Evolutionary conservation across 768 basidiomycete genomes (phyloP), one percentile per base, ranked within the genome.

Genomic region (Pholiota molesta): DNA sequence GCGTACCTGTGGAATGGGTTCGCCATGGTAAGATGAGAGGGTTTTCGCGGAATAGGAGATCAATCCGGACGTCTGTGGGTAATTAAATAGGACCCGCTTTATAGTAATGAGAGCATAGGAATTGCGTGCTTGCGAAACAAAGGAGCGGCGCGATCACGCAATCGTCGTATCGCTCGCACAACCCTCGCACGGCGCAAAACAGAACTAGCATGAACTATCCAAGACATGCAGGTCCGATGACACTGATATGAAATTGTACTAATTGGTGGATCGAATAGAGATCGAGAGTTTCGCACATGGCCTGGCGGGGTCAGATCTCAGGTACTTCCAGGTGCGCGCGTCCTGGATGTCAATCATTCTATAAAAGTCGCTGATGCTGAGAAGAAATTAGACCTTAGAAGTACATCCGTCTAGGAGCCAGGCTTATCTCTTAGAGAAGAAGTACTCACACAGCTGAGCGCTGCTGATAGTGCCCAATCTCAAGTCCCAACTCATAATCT

Each of bases 1-100:
- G 16, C 71, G 55, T 45, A 77, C 78, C 73, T 77, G 73, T 78
- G 73, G 73, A 78, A 78, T 58, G 72, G 70, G 57, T 68, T 71
- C 62, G 76, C 70, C 77, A 76, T 77, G 47, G 61, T 65, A 37
- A 23, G 9, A 21, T 28, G 33, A 55, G 23, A 55, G n/a, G 26
- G 54, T 52, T 35, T 59, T 52, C n/a, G 55, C 56, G 44, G 14
- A 45, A 62, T 17, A 29, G 45, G 29, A 49, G 33, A 13, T 23
- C n/a, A n/a, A 21, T 44, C 40, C n/a, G 42, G 56, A 45, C 26
- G 17, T 9, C 21, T 45, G 56, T n/a, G 28, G 28, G 55, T 28
- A 49, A 26, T 23, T 49, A 13, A 26, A 49, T 49, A 14, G 39
- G 42, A 26, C 16, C 7, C 14, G 19, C 42, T 45, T 57, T 57